Evolutionary conservation across 2,329 filamentous ascomycete species (phyloP).

Genomic region (Ophiostoma piceae): DNA sequence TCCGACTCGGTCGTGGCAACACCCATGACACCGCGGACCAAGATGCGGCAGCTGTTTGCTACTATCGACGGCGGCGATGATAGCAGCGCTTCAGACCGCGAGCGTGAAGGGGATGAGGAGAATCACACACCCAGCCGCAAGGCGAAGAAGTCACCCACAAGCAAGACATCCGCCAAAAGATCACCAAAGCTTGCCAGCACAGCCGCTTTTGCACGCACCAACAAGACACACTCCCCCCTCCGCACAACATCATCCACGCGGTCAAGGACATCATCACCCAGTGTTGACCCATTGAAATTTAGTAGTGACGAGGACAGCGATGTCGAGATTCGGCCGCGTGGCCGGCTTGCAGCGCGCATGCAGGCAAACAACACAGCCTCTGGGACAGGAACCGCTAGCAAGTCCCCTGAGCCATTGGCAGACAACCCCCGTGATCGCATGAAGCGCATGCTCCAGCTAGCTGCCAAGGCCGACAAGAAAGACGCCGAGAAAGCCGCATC

Average conservation of each 20-base stretch:
- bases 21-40: conserved; percentile 50
- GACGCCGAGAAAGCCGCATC: background rate
- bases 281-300: background rate
- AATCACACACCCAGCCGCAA: conserved; percentile 15
- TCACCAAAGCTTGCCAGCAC: conserved; percentile 1
- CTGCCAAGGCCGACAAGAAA: conserved; percentile 30
- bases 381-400: background rate
- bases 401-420: conserved; percentile 27
- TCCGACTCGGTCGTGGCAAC: conserved; percentile 40
- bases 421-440: conserved; percentile 41
- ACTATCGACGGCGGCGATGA: conserved; percentile 19
- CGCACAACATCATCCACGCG: conserved; percentile 6
- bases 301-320: conserved; percentile 40
- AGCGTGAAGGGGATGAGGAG: conserved; percentile 20
- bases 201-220: background rate
- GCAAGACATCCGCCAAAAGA: conserved; percentile 9
- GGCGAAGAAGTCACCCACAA: conserved; percentile 13
- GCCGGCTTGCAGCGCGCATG: conserved; percentile 61
- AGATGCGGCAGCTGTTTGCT: conserved; percentile 45
- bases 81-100: conserved; percentile 20
- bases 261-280: conserved; percentile 11
- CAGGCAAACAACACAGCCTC: conserved; percentile 34
- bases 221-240: conserved; percentile 24
- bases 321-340: conserved; percentile 51
- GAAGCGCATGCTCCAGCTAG: conserved; percentile 40